Evolutionary conservation across 2,329 filamentous ascomycete species (phyloP), one percentile per base, ranked within the genome.

Genomic region (Colletotrichum spinosum): DNA sequence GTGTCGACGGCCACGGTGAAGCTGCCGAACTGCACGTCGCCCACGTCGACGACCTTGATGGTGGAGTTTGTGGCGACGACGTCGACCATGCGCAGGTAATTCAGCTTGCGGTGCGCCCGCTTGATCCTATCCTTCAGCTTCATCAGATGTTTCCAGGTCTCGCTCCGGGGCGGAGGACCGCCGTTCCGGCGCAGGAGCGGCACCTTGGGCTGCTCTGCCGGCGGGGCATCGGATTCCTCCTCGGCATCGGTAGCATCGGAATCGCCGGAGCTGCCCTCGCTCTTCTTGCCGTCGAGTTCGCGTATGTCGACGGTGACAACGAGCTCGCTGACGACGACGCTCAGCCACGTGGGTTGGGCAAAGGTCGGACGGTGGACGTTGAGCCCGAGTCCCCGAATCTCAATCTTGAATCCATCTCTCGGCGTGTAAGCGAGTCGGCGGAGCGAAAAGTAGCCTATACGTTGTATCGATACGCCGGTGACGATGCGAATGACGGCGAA

Each of bases 321-420:
- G 54, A 97, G 83, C 75, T 97, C 96, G 72, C 89, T 92, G 65
- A 99, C 80, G 8, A 96, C 92, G 55, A 99, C 84, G 76, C 94
- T 98, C 72, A 97, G 83, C 94, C 95, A 98, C 68, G 97, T 98
- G 49, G 96, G 96, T 77, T 98, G 94, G 51, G 95, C 93, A 79
- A 99, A 98, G 6, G 96, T 98, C 11, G 96, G 96, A 5, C 94
- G 90, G 79, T 99, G 96, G 68, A 98, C 79, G 62, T 92, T 91
- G 72, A 99, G 84, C 49, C 96, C 94, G 56, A 99, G 84, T 55
- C 94, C 93, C 55, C 96, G 90, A 61, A 99, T 90, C 77, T 97
- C 93, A 77, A 99, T 88, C 72, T 91, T 91, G 73, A 97, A 83
- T 71, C 96, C 96, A 86, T 97, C 93, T 78, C 87, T 90, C 35